phyloP scores from a whole-genome alignment of 345 rosid species.

The Corymbia maculata region DNA sequence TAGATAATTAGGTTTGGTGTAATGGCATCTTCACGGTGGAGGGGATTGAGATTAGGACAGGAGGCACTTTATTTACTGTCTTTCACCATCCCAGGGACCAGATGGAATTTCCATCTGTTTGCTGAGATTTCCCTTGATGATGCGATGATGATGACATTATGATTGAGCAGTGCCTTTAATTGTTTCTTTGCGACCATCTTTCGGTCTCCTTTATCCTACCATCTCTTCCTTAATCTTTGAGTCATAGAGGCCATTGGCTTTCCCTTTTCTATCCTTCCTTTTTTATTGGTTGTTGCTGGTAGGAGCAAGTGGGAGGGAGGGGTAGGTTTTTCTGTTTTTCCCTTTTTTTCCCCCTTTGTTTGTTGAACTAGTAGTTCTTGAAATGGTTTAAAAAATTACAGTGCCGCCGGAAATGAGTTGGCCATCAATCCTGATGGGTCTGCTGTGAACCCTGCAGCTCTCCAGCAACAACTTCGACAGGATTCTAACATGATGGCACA shows the following conservation, averaged over 20 bases:
- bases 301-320: not conserved
- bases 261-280: not conserved
- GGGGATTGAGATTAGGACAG: not conserved
- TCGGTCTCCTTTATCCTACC: not conserved
- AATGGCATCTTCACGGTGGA: not conserved
- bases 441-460: conserved; percentile 81
- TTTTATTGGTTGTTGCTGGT: not conserved
- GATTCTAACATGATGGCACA: conserved; percentile 76
- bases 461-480: conserved; percentile 70
- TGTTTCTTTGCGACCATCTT: not conserved
- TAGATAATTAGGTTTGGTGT: not conserved
- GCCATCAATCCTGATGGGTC: conserved; percentile 81
- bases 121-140: not conserved
- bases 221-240: not conserved
- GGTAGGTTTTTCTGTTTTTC: not conserved
- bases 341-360: not conserved
- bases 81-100: not conserved
- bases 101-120: not conserved
- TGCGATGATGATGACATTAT: not conserved
- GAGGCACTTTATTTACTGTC: not conserved
- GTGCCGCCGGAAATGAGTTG: conserved; percentile 41
- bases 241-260: not conserved
- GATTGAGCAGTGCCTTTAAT: not conserved
- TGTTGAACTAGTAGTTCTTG: not conserved
- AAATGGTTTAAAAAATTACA: conserved; percentile 18